Base-by-base conservation (phyloP, 306 rosid species). In the Lupinus albus region DNA sequence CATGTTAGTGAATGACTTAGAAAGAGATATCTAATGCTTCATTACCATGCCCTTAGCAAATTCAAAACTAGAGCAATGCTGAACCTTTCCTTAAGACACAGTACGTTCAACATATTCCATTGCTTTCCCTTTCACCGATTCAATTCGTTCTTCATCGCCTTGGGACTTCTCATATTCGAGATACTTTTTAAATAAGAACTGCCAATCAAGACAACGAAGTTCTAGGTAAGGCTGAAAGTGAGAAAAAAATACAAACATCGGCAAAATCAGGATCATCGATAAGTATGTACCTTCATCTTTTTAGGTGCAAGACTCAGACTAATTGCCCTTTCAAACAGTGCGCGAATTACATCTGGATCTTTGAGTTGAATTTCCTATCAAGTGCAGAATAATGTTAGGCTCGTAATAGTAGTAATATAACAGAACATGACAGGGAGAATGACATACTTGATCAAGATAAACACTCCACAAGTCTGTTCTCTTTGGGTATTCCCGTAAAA, bases 391-490 rank as follows among this genome's bases (percentile, higher is more conserved):
- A 36, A 78, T n/a, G 48, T 57, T 42, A 36, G 62, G 61, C 21
- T 73, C 57, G 63, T 13, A 16, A 60, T 39, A 39, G 47, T 28
- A 20, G 11, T n/a, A 16, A n/a, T 36, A 41, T 20, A 76, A 64
- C 11, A 54, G 8, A 11, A 49, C 15, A 51, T 5, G 45, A 54
- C 6, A 54, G 21, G 44, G 45, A 15, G 8, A 57, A 46, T 20
- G 36, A 59, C 65, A 72, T 89, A 89, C 98, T 77, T 93, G 99
- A 84, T 93, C 99, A 61, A 93, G 88, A 85, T 93, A 93, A 59
- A 93, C 60, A 70, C 94, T 90, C 99, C 99, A 90, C 53, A 88
- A 69, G 76, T 90, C 97, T 17, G 92, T 90, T 79, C 89, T 84
- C 84, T 86, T 90, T 0, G 97, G 96, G 60, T 93, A 82, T 62